phyloP scores from a whole-genome alignment of 306 rosid genomes.

The Sicyos edulis region DNA sequence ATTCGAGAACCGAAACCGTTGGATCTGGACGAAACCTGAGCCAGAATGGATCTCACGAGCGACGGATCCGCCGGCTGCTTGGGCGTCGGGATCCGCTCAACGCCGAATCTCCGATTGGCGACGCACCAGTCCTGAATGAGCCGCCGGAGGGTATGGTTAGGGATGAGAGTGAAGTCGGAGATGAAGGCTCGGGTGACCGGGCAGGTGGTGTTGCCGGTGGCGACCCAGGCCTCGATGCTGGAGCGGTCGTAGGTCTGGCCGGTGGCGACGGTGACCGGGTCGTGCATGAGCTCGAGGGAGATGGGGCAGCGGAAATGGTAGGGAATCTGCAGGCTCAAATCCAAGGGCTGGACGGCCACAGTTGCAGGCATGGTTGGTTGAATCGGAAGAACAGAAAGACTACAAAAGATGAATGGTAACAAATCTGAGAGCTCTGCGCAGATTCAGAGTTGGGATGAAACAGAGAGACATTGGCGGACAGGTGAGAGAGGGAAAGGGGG shows the following conservation, averaged over 20 bases:
- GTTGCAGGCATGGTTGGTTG: slow-evolving; percentile 40
- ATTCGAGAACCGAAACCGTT: slow-evolving; percentile 33
- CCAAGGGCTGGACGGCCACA: slow-evolving; percentile 37
- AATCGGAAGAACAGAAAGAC: neutral
- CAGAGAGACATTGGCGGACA: slow-evolving; percentile 62
- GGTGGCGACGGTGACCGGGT: slow-evolving; percentile 80
- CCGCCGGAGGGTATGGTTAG: slow-evolving; percentile 86
- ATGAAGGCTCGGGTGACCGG: slow-evolving; percentile 69
- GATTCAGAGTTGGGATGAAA: slow-evolving; percentile 34
- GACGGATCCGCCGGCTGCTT: slow-evolving; percentile 86
- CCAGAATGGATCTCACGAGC: slow-evolving; percentile 36
- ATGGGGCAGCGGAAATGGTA: slow-evolving; percentile 91
- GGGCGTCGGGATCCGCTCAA: slow-evolving; percentile 88
- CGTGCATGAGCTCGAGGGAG: slow-evolving; percentile 81
- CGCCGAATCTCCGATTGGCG: slow-evolving; percentile 69
- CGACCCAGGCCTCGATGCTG: slow-evolving; percentile 86
- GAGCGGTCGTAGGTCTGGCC: slow-evolving; percentile 94
- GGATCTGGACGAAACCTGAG: slow-evolving; percentile 43
- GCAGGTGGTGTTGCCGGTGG: slow-evolving; percentile 82
- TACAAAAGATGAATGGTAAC: slow-evolving; percentile 9
- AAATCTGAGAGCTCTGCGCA: slow-evolving; percentile 43
- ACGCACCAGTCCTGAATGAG: slow-evolving; percentile 98
- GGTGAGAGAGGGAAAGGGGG: slow-evolving; percentile 24
- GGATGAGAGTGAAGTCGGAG: slow-evolving; percentile 70
- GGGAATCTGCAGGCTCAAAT: slow-evolving; percentile 79